These are phyloP conservation scores for Toxicodendron radicans DNA, from an alignment of 345 rosid species.

Conservation along the genomic window DNA sequence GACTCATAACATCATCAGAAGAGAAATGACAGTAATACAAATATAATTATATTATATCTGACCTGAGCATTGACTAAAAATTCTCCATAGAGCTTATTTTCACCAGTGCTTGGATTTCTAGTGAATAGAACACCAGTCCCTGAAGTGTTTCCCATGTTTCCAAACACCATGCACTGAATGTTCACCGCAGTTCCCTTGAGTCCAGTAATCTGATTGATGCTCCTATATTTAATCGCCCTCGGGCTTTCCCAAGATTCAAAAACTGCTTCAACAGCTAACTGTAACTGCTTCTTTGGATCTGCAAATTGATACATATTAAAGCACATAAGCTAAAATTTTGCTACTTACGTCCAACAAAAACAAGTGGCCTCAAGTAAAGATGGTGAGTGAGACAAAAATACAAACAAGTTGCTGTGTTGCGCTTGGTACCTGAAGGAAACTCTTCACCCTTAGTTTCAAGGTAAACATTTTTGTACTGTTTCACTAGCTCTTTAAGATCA, in stretches of 20 bases:
- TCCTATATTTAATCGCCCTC: constrained; percentile 77
- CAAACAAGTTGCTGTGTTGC: background rate
- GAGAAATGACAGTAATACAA: background rate
- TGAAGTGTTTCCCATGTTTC: constrained; percentile 92
- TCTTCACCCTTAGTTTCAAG: constrained; percentile 54
- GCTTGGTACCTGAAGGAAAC: constrained; percentile 77
- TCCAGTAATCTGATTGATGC: constrained; percentile 86
- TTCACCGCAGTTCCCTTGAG: constrained; percentile 91
- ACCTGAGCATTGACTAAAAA: constrained; percentile 96
- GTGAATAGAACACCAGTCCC: constrained; percentile 97
- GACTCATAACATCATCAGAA: constrained; percentile 5
- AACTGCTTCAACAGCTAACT: constrained; percentile 69
- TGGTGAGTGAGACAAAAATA: background rate
- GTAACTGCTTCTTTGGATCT: constrained; percentile 81
- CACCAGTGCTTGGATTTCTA: constrained; percentile 92
- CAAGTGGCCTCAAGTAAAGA: background rate
- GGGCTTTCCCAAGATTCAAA: constrained; percentile 96
- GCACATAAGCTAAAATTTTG: background rate
- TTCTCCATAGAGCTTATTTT: constrained; percentile 88
- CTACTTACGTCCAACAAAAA: background rate
- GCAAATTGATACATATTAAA: constrained; percentile 13
- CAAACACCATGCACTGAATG: constrained; percentile 93
- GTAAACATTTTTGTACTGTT: constrained; percentile 80
- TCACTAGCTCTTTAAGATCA: constrained; percentile 82
- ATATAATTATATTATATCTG: background rate